Evolutionary conservation across 2,329 filamentous ascomycete genomes (phyloP).

Genomic region (Neofusicoccum sp.): DNA sequence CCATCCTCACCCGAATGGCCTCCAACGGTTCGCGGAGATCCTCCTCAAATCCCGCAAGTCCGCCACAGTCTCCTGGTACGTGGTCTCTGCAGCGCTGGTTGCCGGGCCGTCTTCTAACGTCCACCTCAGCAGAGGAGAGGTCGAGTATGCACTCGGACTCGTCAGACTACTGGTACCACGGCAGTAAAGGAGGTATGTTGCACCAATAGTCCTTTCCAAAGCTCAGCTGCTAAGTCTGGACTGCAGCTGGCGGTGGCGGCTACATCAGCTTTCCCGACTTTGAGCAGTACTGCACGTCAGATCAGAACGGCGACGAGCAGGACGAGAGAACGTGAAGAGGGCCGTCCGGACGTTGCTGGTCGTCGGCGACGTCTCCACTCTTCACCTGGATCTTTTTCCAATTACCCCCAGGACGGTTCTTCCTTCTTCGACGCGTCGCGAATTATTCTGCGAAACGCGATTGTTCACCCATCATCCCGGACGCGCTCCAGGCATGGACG

Average conservation of each 20-base stretch:
- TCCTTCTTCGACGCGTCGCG: constrained; percentile 9
- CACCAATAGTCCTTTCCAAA: neutral
- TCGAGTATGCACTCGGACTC: constrained; percentile 37
- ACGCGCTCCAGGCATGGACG: constrained; percentile 9
- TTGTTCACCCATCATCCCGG: constrained; percentile 5
- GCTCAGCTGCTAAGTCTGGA: constrained; percentile 31
- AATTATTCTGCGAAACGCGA: constrained; percentile 6
- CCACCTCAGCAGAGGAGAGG: constrained; percentile 25
- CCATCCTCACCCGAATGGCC: constrained; percentile 44
- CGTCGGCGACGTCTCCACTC: neutral
- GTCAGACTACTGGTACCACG: constrained; percentile 37
- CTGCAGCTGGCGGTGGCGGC: constrained; percentile 32
- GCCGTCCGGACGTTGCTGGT: neutral
- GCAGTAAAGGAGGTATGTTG: constrained; percentile 37
- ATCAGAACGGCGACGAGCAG: constrained; percentile 4
- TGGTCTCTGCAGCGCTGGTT: neutral
- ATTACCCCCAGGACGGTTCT: neutral
- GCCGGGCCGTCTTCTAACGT: constrained; percentile 2
- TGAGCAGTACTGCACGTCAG: constrained; percentile 57
- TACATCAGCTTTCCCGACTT: constrained; percentile 76
- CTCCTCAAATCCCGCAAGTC: constrained; percentile 8
- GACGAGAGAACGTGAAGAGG: constrained; percentile 10
- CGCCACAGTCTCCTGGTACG: constrained; percentile 17
- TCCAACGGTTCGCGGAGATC: constrained; percentile 41
- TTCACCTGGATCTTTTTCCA: neutral